phyloP scores from a whole-genome alignment of 2,329 filamentous ascomycete genomes.

The Onygenales sp. region DNA sequence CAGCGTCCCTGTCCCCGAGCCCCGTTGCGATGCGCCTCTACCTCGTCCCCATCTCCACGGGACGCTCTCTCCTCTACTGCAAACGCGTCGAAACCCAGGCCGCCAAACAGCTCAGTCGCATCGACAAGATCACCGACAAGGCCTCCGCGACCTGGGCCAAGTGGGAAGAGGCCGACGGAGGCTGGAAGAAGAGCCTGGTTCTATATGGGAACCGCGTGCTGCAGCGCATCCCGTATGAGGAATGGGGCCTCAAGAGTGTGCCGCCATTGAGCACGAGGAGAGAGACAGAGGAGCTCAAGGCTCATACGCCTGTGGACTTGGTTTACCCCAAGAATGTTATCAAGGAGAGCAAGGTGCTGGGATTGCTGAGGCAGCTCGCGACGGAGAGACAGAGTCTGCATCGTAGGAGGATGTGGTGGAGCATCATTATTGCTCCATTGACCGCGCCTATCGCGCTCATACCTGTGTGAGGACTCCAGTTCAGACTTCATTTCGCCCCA shows the following conservation, averaged over 20 bases:
- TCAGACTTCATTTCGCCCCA: background rate
- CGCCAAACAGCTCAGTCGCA: constrained; percentile 44
- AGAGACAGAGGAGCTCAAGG: constrained; percentile 53
- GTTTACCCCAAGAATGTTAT: constrained; percentile 67
- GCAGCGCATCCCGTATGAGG: constrained; percentile 83
- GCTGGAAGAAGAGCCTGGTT: constrained; percentile 84
- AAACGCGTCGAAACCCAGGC: constrained; percentile 58
- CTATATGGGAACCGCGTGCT: constrained; percentile 78
- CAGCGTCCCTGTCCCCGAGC: background rate
- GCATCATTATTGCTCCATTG: constrained; percentile 71
- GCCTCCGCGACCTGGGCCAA: constrained; percentile 69
- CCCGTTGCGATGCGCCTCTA: constrained; percentile 68
- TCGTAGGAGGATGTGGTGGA: constrained; percentile 67
- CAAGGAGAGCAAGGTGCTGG: constrained; percentile 51
- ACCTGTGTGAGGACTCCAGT: constrained; percentile 57
- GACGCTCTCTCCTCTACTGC: constrained; percentile 85
- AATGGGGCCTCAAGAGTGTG: constrained; percentile 96
- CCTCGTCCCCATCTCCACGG: constrained; percentile 84
- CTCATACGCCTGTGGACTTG: constrained; percentile 52
- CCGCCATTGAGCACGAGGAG: constrained; percentile 65
- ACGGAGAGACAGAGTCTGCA: constrained; percentile 75
- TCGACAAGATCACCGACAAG: constrained; percentile 62
- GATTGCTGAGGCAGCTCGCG: constrained; percentile 60
- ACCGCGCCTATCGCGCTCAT: constrained; percentile 73
- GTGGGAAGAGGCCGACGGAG: constrained; percentile 76